These are phyloP conservation scores for Begonia fuchsioides DNA, from an alignment of 306 rosid genomes.

Conservation along the genomic window DNA sequence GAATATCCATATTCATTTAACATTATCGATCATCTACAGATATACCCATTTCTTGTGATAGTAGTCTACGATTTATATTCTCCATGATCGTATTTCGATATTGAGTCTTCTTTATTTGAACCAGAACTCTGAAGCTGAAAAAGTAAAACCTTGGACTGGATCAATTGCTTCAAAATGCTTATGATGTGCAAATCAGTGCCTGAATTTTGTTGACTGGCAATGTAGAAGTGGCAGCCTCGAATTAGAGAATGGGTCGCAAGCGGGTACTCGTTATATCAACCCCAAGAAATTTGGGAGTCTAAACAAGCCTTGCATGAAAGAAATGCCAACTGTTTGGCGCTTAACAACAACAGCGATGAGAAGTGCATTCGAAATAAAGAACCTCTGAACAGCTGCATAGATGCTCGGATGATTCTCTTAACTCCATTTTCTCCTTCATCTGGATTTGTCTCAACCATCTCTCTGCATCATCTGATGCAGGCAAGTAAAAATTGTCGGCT, in stretches of 20 bases:
- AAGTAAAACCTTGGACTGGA: too few relatives aligned
- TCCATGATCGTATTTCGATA: too few relatives aligned
- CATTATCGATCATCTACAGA: too few relatives aligned
- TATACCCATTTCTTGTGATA: too few relatives aligned
- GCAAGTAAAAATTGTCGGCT: constrained; percentile 40
- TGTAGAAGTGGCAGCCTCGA: too few relatives aligned
- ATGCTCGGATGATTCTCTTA: constrained; percentile 41
- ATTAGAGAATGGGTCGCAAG: constrained; percentile 56
- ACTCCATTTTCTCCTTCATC: neutral
- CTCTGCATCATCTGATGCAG: constrained; percentile 29
- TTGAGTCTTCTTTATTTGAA: too few relatives aligned
- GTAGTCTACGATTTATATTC: too few relatives aligned
- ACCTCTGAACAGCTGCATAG: constrained; percentile 42
- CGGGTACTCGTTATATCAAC: constrained; percentile 45
- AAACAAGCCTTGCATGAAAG: constrained; percentile 87
- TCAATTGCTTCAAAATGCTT: too few relatives aligned
- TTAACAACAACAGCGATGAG: constrained; percentile 20
- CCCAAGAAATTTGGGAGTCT: constrained; percentile 60
- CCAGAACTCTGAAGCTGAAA: too few relatives aligned
- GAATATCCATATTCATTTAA: too few relatives aligned
- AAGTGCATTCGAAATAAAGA: constrained; percentile 50
- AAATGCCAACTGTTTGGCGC: constrained; percentile 65
- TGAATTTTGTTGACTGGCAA: too few relatives aligned
- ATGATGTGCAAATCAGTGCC: too few relatives aligned
- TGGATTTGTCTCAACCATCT: neutral